Conservation (phyloP, 306 rosid genomes). For the Vigna radiata region DNA sequence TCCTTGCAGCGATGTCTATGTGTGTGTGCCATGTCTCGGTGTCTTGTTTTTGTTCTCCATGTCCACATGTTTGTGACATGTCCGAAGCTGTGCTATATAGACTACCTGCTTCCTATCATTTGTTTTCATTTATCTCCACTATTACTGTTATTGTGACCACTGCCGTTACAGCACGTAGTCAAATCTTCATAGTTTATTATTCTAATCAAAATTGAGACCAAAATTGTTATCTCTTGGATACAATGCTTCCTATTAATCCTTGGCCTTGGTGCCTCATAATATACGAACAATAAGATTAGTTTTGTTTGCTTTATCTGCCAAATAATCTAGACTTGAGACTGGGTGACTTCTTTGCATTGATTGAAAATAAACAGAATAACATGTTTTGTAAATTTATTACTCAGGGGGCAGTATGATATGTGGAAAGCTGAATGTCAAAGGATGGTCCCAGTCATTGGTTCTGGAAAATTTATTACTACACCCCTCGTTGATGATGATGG, state of each 20-base stretch:
- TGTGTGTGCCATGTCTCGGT: too few relatives aligned
- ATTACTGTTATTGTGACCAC: neutral
- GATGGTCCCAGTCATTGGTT: conserved; percentile 77
- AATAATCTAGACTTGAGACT: neutral
- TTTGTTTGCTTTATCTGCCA: conserved; percentile 27
- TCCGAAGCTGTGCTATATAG: too few relatives aligned
- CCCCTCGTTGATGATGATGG: conserved; percentile 68
- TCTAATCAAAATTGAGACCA: conserved; percentile 13
- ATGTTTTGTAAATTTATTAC: conserved; percentile 39
- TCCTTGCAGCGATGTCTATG: too few relatives aligned
- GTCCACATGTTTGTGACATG: too few relatives aligned
- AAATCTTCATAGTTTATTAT: conserved; percentile 20
- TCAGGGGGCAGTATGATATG: conserved; percentile 75
- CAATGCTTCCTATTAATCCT: conserved; percentile 3
- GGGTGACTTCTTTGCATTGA: conserved; percentile 24
- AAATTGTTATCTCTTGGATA: conserved; percentile 7
- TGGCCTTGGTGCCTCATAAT: conserved; percentile 18
- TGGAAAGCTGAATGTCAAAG: conserved; percentile 90
- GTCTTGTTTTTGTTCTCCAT: too few relatives aligned
- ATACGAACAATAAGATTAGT: neutral
- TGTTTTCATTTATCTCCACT: neutral
- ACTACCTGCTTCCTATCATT: conserved; percentile 5
- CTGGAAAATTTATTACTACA: conserved; percentile 70
- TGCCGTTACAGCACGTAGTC: neutral
- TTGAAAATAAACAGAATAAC: conserved; percentile 28